Percentiles rank a stretch among this genome's conserved stretches.
Evolutionary conservation across 148 eudicot species (phyloP).

Genomic region (Camellia lanceoleosa): DNA sequence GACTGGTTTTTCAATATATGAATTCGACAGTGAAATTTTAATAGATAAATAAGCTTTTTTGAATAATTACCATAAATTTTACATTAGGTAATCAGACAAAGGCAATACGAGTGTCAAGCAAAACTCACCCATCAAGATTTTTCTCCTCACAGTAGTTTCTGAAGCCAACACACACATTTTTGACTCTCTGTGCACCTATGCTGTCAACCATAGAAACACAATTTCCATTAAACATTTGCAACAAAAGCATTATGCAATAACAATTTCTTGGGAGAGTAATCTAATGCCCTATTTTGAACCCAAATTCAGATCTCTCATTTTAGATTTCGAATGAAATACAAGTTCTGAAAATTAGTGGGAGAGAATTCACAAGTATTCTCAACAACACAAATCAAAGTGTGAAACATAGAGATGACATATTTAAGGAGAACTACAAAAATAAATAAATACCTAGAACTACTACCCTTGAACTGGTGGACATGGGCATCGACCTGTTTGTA

Average conservation of each 20-base stretch:
- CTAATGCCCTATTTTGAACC: neutral
- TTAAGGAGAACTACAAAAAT: neutral
- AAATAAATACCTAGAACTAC: slow-evolving; percentile 55
- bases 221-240: neutral
- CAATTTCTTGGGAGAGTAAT: neutral
- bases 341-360: neutral
- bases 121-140: slow-evolving; percentile 56
- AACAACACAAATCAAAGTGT: neutral
- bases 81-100: neutral
- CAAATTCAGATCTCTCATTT: neutral
- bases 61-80: neutral
- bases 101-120: neutral
- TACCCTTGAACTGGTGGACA: slow-evolving; percentile 70
- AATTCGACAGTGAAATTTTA: neutral
- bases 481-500: slow-evolving; percentile 52
- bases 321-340: neutral
- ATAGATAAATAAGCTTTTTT: neutral
- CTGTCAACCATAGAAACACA: slow-evolving; percentile 29
- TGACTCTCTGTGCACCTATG: slow-evolving; percentile 62
- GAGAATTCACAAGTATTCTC: neutral
- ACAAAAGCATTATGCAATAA: neutral
- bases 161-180: slow-evolving; percentile 44
- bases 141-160: slow-evolving; percentile 54
- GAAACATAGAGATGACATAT: neutral
- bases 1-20: neutral